These are phyloP conservation scores for Coemansia sp. DNA, from an alignment of 192 early-diverging fungal species.

Conservation along the genomic window DNA sequence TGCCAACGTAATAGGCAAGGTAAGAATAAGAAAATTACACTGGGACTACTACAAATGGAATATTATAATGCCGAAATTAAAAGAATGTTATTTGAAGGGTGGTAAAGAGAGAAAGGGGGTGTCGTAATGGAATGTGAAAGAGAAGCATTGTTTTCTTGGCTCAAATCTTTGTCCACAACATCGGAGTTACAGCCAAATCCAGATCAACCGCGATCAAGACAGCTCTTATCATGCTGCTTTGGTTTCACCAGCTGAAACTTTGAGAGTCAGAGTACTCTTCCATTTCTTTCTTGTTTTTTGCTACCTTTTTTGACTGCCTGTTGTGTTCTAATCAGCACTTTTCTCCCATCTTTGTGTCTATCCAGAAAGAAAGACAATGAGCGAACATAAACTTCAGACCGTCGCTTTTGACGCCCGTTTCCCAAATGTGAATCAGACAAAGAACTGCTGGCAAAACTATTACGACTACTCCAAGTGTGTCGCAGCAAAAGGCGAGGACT, in stretches of 20 bases:
- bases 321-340: not conserved
- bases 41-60: not conserved
- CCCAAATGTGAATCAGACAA: slow-evolving; percentile 99
- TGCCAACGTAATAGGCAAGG: not conserved
- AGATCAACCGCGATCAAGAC: not conserved
- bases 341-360: not conserved
- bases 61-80: not conserved
- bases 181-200: not conserved
- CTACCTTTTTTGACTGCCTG: not conserved
- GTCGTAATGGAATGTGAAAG: not conserved
- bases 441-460: slow-evolving; percentile 99
- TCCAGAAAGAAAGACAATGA: slow-evolving; percentile 11
- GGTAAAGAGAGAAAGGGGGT: not conserved
- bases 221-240: not conserved
- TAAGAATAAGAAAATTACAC: not conserved
- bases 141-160: not conserved
- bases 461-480: slow-evolving; percentile 92
- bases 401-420: slow-evolving; percentile 66
- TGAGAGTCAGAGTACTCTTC: too few species aligned
- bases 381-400: slow-evolving; percentile 44
- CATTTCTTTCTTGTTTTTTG: not conserved
- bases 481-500: slow-evolving; percentile 94
- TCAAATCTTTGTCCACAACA: too few species aligned
- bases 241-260: not conserved
- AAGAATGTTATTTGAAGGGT: not conserved